A percentile compares a stretch with the other conserved stretches of the same genome.
phyloP scores from a whole-genome alignment of 345 rosid genomes.

The Boechera retrofracta region DNA sequence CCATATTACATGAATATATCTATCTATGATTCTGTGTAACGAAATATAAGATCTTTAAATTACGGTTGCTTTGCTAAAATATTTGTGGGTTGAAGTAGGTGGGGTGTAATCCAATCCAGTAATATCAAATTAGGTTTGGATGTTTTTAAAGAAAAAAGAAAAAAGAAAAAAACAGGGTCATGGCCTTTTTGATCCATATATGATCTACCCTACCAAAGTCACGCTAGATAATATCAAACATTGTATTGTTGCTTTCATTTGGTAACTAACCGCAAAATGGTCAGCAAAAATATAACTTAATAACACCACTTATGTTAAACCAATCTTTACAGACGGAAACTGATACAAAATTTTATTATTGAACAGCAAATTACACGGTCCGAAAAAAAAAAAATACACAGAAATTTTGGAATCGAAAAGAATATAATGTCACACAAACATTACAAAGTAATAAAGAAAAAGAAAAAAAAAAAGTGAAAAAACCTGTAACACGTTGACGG shows the following conservation, averaged over 20 bases:
- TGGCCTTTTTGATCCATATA: not conserved
- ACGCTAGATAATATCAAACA: not conserved
- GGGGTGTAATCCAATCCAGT: slow-evolving; percentile 13
- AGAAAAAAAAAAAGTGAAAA: not conserved
- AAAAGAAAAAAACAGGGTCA: not conserved
- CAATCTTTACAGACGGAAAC: too few relatives aligned
- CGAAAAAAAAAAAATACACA: too few relatives aligned
- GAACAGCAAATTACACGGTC: too few relatives aligned
- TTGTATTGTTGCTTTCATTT: not conserved
- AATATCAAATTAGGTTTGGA: not conserved
- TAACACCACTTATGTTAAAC: too few relatives aligned
- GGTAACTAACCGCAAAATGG: not conserved
- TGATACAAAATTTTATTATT: too few relatives aligned
- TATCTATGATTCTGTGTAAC: too few relatives aligned
- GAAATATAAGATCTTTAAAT: too few relatives aligned
- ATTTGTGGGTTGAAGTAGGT: not conserved
- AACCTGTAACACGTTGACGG: slow-evolving; percentile 34
- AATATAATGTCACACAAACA: not conserved
- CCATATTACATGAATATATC: too few relatives aligned
- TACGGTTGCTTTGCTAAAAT: too few relatives aligned
- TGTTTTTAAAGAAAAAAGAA: not conserved
- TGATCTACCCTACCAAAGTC: slow-evolving; percentile 8
- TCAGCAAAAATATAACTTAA: not conserved
- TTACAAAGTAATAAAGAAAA: not conserved
- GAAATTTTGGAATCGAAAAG: too few relatives aligned